Evolutionary conservation across 139 green algal genomes (phyloP).

Genomic region (Volvox africanus): DNA sequence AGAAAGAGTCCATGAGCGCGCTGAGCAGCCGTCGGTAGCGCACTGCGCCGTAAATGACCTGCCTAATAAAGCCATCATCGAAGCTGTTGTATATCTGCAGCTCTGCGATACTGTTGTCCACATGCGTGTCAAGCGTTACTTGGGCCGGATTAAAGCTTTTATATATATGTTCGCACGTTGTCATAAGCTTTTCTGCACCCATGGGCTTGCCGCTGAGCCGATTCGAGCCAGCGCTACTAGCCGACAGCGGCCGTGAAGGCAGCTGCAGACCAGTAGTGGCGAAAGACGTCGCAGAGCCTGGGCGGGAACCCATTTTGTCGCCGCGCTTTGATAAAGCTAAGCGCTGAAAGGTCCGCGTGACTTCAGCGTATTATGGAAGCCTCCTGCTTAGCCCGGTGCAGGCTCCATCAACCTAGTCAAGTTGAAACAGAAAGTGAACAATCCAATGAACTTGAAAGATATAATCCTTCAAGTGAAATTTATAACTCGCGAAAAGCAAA

Average conservation of each 20-base stretch:
- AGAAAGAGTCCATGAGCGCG: constrained; percentile 68
- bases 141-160: constrained; percentile 66
- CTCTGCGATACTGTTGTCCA: constrained; percentile 51
- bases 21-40: constrained; percentile 63
- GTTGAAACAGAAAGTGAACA: neutral
- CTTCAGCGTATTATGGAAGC: neutral
- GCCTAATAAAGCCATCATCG: constrained; percentile 65
- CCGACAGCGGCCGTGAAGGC: constrained; percentile 20
- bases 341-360: neutral
- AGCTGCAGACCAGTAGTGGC: neutral
- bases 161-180: constrained; percentile 54
- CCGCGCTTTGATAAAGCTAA: neutral
- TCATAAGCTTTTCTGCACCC: constrained; percentile 58
- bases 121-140: constrained; percentile 69
- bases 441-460: neutral
- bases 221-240: constrained; percentile 13
- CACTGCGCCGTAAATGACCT: constrained; percentile 68
- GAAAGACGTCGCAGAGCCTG: constrained; percentile 27
- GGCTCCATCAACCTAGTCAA: neutral
- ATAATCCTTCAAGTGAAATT: neutral
- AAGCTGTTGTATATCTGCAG: constrained; percentile 55
- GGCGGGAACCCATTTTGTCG: constrained; percentile 6
- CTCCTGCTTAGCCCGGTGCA: neutral
- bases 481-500: neutral
- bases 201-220: constrained; percentile 45